A percentile compares a stretch with the other conserved stretches of the same genome.
These are phyloP conservation scores for Ogataea wickerhamii DNA, from an alignment of 805 yeast genomes.

Conservation along the genomic window DNA sequence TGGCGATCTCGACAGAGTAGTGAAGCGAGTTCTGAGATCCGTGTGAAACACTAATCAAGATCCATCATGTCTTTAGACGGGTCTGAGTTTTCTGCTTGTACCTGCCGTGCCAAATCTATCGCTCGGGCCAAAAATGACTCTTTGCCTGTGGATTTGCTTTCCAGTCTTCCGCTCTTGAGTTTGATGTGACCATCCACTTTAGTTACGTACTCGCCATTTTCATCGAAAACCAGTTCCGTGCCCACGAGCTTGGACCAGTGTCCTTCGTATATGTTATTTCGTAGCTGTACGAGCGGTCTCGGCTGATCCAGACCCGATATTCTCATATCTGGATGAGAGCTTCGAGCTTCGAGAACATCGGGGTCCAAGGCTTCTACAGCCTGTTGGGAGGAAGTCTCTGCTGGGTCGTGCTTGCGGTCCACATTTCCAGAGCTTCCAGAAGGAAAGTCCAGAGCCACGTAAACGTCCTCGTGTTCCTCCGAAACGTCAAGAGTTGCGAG, in stretches of 20 bases:
- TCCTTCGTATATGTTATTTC: conserved; percentile 63
- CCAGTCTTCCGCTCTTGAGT: conserved; percentile 31
- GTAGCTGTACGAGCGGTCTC: conserved; percentile 55
- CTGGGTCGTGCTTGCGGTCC: conserved; percentile 19
- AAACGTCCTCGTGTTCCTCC: conserved; percentile 44
- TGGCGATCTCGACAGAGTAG: conserved; percentile 43
- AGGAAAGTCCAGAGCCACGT: conserved; percentile 53
- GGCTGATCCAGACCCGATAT: conserved; percentile 53
- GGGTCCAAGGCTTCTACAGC: conserved; percentile 9
- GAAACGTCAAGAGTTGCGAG: conserved; percentile 9
- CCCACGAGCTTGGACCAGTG: conserved; percentile 78
- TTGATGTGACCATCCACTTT: conserved; percentile 29
- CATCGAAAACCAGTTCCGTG: conserved; percentile 48
- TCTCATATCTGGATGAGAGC: conserved; percentile 33
- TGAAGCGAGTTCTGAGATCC: conserved; percentile 39
- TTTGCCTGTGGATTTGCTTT: conserved; percentile 18
- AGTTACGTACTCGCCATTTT: conserved; percentile 33
- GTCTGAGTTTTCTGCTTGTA: conserved; percentile 4
- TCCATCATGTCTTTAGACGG: conserved; percentile 7
- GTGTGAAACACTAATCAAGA: conserved; percentile 5
- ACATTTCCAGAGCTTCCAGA: conserved; percentile 20
- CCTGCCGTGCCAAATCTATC: conserved; percentile 19
- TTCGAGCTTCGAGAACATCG: conserved; percentile 3
- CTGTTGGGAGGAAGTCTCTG: conserved; percentile 2
- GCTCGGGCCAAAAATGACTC: conserved; percentile 25